A percentile compares a stretch with the other conserved stretches of the same genome.
These are phyloP conservation scores for Sclerotinia glacialis DNA, from an alignment of 2,329 filamentous ascomycete species.

Conservation along the genomic window DNA sequence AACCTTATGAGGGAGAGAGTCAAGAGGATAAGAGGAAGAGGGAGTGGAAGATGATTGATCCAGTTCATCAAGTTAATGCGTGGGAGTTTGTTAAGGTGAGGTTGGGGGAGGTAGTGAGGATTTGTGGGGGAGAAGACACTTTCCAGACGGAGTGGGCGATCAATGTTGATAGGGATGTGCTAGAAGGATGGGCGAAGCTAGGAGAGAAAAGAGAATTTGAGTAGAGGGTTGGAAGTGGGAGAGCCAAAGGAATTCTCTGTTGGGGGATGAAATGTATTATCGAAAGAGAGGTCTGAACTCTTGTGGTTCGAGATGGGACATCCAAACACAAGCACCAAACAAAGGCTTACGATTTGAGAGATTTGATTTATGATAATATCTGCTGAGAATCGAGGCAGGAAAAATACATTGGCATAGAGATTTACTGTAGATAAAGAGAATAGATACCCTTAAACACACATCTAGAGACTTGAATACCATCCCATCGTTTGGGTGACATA, in stretches of 20 bases:
- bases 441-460: too few relatives aligned
- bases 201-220: constrained; percentile 23
- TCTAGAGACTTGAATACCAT: too few relatives aligned
- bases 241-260: neutral
- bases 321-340: too few relatives aligned
- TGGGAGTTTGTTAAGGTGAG: constrained; percentile 62
- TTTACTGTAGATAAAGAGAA: too few relatives aligned
- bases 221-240: neutral
- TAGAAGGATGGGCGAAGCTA: constrained; percentile 58
- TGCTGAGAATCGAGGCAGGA: too few relatives aligned
- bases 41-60: constrained; percentile 57
- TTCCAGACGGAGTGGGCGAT: constrained; percentile 68
- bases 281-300: neutral
- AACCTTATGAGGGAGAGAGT: constrained; percentile 54
- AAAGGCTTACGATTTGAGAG: too few relatives aligned
- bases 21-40: constrained; percentile 54
- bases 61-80: constrained; percentile 64
- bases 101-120: constrained; percentile 56
- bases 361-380: too few relatives aligned
- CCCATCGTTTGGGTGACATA: too few relatives aligned
- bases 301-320: neutral
- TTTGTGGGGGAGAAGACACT: constrained; percentile 59
- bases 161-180: constrained; percentile 73
- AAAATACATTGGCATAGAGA: too few relatives aligned
- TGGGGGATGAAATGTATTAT: neutral